Conservation (phyloP, 495 filamentous ascomycete genomes). For the Acidomyces sp. region DNA sequence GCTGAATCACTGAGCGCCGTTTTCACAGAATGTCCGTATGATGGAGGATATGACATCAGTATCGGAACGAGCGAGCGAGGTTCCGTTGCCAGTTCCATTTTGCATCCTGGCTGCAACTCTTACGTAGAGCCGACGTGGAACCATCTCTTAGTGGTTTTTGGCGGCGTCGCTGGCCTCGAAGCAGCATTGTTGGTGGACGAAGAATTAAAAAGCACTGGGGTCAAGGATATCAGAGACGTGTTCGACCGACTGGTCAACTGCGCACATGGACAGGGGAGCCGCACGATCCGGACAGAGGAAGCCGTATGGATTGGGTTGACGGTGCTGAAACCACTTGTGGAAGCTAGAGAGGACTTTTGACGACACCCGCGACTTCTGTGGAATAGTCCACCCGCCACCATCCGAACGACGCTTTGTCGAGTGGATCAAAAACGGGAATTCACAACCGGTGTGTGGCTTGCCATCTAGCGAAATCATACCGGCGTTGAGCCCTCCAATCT, state of each 20-base stretch:
- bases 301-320: constrained; percentile 58
- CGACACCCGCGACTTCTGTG: too few species aligned
- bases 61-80: constrained; percentile 69
- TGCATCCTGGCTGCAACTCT: background rate
- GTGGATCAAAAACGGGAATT: too few species aligned
- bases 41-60: constrained; percentile 39
- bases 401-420: too few species aligned
- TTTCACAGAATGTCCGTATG: constrained; percentile 38
- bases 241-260: constrained; percentile 73
- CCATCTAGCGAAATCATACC: too few species aligned
- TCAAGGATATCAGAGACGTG: constrained; percentile 43
- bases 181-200: constrained; percentile 52
- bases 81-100: constrained; percentile 28
- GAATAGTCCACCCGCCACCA: too few species aligned
- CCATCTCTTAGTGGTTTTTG: constrained; percentile 59
- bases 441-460: too few species aligned
- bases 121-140: constrained; percentile 33
- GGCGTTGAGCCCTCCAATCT: too few species aligned
- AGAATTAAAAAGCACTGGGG: constrained; percentile 35
- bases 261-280: constrained; percentile 57
- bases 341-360: constrained; percentile 1
- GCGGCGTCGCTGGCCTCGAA: constrained; percentile 59
- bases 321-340: constrained; percentile 41
- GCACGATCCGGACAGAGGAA: constrained; percentile 68
- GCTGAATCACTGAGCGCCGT: constrained; percentile 47